Evolutionary conservation across 495 filamentous ascomycete genomes (phyloP).

Genomic region (Hypoxylon lienhwacheense): DNA sequence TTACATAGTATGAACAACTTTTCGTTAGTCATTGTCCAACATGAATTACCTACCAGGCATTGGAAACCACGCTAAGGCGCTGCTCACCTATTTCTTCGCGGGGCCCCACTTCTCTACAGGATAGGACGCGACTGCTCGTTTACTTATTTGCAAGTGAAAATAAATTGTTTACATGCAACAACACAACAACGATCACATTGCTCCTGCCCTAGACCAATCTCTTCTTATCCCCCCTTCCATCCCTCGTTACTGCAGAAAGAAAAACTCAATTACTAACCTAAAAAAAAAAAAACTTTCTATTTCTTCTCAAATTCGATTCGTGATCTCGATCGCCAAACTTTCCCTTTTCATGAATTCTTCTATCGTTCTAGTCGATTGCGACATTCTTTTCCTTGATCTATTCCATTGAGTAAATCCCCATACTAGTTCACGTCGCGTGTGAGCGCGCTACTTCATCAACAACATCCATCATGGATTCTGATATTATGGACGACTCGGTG

Average conservation of each 20-base stretch:
- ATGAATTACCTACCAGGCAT: too few species aligned
- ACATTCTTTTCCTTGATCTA: conserved; percentile 7
- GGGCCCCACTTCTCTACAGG: conserved; percentile 9
- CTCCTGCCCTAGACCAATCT: too few species aligned
- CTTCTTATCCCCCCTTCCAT: conserved; percentile 13
- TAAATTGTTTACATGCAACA: conserved; percentile 32
- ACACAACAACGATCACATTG: conserved; percentile 25
- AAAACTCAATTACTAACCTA: conserved; percentile 1
- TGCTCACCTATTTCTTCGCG: neutral
- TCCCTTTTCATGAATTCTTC: conserved; percentile 12
- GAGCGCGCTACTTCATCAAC: conserved; percentile 7
- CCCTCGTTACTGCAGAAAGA: conserved; percentile 8
- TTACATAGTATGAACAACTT: neutral
- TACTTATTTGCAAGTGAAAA: conserved; percentile 15
- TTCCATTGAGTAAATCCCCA: neutral
- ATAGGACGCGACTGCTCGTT: conserved; percentile 27
- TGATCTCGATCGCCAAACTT: neutral
- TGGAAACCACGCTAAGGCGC: too few species aligned
- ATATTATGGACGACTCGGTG: conserved; percentile 59
- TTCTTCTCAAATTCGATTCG: neutral
- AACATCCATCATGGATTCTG: conserved; percentile 50
- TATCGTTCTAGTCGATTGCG: conserved; percentile 32
- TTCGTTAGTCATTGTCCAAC: neutral
- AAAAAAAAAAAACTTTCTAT: too few species aligned
- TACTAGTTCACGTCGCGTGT: conserved; percentile 7